Evolutionary conservation across 176 grass and related monocot species (phyloP), one percentile per base, ranked within the genome.

Genomic region (Ampelocalamus luodianensis): DNA sequence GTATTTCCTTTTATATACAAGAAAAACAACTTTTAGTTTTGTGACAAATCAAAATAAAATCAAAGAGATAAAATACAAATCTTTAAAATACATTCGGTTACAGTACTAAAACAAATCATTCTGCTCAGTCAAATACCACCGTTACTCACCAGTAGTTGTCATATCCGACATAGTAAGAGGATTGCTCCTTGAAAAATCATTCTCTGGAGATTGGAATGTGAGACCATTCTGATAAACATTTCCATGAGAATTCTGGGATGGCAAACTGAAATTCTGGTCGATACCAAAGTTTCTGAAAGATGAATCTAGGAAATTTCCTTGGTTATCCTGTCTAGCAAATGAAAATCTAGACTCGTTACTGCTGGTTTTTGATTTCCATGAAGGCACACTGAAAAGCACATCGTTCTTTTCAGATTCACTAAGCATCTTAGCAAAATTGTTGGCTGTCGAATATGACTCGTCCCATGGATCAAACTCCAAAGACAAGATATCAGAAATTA

Each of bases 381-480:
- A 88, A 72, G 90, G 62, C 20, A 78, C 24, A 6, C 77, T 80
- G 29, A 81, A 92, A 43, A 65, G 71, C 9, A 12, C n/a, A 46
- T 92, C 71, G 8, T 86, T 82, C 72, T 72, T 92, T 83, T 86
- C 88, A 82, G 88, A 88, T 90, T 88, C 85, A 36, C 71, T 85
- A 74, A 95, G 82, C 64, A 95, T 85, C 79, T 83, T 88, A 92
- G 81, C 75, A 86, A 90, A 92, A 88, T 75, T 88, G 74, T 96
- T 92, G 24, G 87, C 79, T 43, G 87, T 71, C 0, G 86, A 88
- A 66, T 84, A 90, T 22, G 96, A 95, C 49, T 92, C 90, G 65
- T 94, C 93, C 93, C 93, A 99, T n/a, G 90, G 93, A 83, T 99
- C 90, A 88, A 99, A 93, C 60, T 99, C 93, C 68, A 95, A 89